A percentile compares a stretch with the other conserved stretches of the same genome.
Evolutionary conservation across 768 basidiomycete genomes (phyloP).

Genomic region (Pilatotrama ljubarskyi): DNA sequence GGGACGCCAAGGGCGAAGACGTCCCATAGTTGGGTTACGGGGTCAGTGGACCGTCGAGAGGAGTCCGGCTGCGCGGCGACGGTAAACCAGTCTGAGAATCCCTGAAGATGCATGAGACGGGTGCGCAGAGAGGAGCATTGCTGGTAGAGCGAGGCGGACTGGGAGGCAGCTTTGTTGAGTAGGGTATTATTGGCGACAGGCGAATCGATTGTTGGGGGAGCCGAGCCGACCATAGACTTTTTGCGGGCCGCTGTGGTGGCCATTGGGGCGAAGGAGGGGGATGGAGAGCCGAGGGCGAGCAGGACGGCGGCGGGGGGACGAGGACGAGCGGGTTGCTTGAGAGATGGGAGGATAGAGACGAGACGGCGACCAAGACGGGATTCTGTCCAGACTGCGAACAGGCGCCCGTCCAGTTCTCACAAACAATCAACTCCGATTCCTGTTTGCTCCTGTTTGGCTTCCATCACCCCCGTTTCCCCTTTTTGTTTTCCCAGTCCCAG

Average conservation of each 20-base stretch:
- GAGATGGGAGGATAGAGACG: slow-evolving; percentile 21
- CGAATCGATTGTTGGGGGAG: slow-evolving; percentile 68
- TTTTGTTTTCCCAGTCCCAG: slow-evolving; percentile 8
- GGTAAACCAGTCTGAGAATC: slow-evolving; percentile 70
- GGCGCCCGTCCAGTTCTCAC: slow-evolving; percentile 19
- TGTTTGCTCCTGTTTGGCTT: slow-evolving; percentile 15
- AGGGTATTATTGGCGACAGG: slow-evolving; percentile 80
- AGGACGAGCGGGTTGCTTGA: slow-evolving; percentile 15
- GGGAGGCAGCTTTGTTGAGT: slow-evolving; percentile 88
- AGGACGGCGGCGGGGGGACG: slow-evolving; percentile 8
- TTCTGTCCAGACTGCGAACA: slow-evolving; percentile 7
- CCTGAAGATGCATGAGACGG: slow-evolving; percentile 75
- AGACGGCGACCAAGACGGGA: slow-evolving; percentile 16
- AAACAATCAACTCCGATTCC: slow-evolving; percentile 22
- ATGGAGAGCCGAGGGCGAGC: slow-evolving; percentile 4
- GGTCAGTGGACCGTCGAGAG: slow-evolving; percentile 78
- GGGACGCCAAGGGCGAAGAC: slow-evolving; percentile 91
- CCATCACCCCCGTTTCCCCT: slow-evolving; percentile 15
- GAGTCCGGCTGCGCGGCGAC: slow-evolving; percentile 51
- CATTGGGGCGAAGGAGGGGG: slow-evolving; percentile 35
- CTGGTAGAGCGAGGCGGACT: slow-evolving; percentile 87
- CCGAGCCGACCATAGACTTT: slow-evolving; percentile 43
- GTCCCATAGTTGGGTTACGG: slow-evolving; percentile 93
- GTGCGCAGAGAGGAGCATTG: slow-evolving; percentile 80
- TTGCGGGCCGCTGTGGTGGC: slow-evolving; percentile 53